Percentiles rank a stretch among this genome's conserved stretches.
Evolutionary conservation across 371 early-diverging fungal genomes (phyloP).

Genomic region (Catenaria anguillulae): DNA sequence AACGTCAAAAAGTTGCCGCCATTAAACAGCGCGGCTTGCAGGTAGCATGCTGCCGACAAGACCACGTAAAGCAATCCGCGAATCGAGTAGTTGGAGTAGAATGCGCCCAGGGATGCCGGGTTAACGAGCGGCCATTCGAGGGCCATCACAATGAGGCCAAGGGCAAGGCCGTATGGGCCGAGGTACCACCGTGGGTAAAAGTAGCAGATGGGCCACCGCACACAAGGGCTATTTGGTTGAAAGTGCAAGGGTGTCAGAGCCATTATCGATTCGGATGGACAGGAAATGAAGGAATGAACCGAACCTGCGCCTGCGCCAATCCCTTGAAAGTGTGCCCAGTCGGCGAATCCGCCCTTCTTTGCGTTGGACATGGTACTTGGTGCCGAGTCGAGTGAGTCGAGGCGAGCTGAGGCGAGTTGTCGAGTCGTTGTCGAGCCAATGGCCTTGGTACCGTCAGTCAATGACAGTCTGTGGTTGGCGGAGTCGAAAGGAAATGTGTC

Average conservation of each 20-base stretch:
- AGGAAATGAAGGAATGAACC: neutral
- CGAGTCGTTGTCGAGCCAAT: too few relatives aligned
- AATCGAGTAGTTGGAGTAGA: neutral
- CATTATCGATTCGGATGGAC: neutral
- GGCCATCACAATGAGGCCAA: neutral
- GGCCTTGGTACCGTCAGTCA: too few relatives aligned
- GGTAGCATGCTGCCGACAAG: neutral
- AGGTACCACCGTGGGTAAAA: slow-evolving; percentile 6
- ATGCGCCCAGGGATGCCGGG: neutral
- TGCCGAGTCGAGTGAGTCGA: too few relatives aligned
- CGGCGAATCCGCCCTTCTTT: neutral
- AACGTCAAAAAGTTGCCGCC: slow-evolving; percentile 3
- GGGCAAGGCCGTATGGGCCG: neutral
- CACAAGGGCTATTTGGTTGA: neutral
- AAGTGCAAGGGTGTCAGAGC: neutral
- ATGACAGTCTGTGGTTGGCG: too few relatives aligned
- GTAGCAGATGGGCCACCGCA: neutral
- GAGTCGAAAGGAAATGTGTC: neutral
- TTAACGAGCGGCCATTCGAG: neutral
- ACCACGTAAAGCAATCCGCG: slow-evolving; percentile 3
- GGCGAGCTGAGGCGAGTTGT: too few relatives aligned
- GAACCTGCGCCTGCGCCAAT: slow-evolving; percentile 3
- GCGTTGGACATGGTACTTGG: too few relatives aligned
- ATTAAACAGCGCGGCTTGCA: neutral
- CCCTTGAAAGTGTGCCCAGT: slow-evolving; percentile 1